Conservation (phyloP, 2,329 filamentous ascomycete genomes). For the Fusarium sp. region DNA sequence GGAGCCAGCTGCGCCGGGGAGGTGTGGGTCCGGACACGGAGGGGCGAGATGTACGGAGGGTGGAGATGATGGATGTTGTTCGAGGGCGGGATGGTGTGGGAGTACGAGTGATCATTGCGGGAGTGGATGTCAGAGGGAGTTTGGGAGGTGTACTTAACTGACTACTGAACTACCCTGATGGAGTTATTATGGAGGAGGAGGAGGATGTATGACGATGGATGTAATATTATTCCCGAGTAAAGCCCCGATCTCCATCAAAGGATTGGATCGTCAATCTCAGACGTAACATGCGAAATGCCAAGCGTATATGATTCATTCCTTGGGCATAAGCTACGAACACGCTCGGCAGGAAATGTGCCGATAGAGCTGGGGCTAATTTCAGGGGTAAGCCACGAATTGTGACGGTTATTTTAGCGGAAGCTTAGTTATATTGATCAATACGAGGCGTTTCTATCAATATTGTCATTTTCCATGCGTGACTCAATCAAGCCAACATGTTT, state of each 20-base stretch:
- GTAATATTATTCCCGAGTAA: constrained; percentile 9
- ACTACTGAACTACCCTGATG: background rate
- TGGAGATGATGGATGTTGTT: constrained; percentile 46
- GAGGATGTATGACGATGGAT: background rate
- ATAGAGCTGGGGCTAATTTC: constrained; percentile 7
- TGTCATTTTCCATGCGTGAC: too few species aligned
- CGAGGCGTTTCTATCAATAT: too few species aligned
- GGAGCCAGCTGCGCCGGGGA: constrained; percentile 32
- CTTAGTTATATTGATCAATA: background rate
- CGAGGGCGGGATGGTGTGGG: constrained; percentile 52
- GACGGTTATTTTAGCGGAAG: background rate
- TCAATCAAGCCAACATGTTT: too few species aligned
- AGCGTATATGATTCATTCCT: too few species aligned
- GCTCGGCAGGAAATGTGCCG: constrained; percentile 10
- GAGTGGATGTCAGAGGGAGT: constrained; percentile 51
- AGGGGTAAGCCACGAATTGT: constrained; percentile 13
- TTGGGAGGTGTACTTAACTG: constrained; percentile 41
- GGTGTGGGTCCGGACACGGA: constrained; percentile 44
- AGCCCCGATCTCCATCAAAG: background rate
- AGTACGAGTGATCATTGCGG: constrained; percentile 53
- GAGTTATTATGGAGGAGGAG: background rate
- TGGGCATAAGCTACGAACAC: too few species aligned
- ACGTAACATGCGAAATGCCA: background rate
- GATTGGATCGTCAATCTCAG: background rate
- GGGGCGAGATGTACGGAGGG: constrained; percentile 42